Conservation (phyloP, 805 yeast genomes). For the Huiozyma naganishii region DNA sequence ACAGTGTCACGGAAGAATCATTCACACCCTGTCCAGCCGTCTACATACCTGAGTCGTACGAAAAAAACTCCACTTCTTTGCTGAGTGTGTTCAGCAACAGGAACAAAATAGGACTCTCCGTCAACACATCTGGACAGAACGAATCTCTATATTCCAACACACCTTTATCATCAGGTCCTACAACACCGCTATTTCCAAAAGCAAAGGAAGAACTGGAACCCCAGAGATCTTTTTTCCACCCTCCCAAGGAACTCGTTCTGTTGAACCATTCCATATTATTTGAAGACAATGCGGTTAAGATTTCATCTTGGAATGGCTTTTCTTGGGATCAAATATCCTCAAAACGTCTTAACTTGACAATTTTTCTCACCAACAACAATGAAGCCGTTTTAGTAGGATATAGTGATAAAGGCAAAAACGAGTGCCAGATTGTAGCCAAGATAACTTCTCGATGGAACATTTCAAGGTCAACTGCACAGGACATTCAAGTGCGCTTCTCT, state of each 20-base stretch:
- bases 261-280: constrained; percentile 4
- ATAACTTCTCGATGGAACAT: constrained; percentile 16
- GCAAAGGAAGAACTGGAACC: too few species aligned
- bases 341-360: constrained; percentile 3
- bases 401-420: constrained; percentile 3
- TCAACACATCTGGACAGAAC: constrained; percentile 4
- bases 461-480: constrained; percentile 23
- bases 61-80: constrained; percentile 18
- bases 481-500: constrained; percentile 20
- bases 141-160: constrained; percentile 1
- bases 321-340: constrained; percentile 15
- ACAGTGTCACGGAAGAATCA: neutral
- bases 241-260: neutral
- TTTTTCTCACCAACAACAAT: constrained; percentile 5
- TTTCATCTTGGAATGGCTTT: constrained; percentile 18
- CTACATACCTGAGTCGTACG: constrained; percentile 13
- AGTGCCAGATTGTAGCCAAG: constrained; percentile 9
- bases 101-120: constrained; percentile 9
- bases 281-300: constrained; percentile 9
- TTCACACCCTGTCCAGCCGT: constrained; percentile 14
- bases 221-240: neutral
- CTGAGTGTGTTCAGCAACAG: constrained; percentile 18
- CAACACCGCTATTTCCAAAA: neutral
- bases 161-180: neutral
- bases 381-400: constrained; percentile 7